Base-by-base conservation (phyloP, 345 rosid species). In the Lumnitzera littorea region DNA sequence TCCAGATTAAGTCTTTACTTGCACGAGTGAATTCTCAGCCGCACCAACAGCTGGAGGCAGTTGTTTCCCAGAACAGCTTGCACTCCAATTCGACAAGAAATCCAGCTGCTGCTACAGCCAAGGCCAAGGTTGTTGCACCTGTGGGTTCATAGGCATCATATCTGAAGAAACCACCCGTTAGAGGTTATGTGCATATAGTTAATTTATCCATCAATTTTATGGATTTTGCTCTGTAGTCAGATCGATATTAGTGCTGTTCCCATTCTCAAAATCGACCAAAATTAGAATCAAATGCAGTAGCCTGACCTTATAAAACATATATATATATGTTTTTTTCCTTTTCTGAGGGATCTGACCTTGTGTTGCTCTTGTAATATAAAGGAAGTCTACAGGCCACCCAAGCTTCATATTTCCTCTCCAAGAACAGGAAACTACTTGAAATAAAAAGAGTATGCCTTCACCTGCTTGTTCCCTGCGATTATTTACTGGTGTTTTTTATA, bases 101-200 rank as follows among this genome's bases (percentile, higher is more conserved):
- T 68, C 76, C 96, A 24, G 91, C 91, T 17, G 76, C 97, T 61
- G 89, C 85, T 5, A 84, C 90, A 9, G 85, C 91, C 50, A 80
- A 84, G 70, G 67, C 84, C 51, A 91, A 91, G 78, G 92, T 88
- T 64, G 48, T 89, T 69, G 91, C 96, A 67, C 80, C 94, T 5
- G 98, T 85, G 56, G 96, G 96, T 63, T 85, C 96, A 61, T 89
- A 62, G 71, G 46, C 36, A 60, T 54, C 49, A 46, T 50, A 67
- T 48, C 12, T 25, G 67, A 61, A 0, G 20, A 20, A 53, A 36
- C 43, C 43, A 36, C 43, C 43, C 43, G 65, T 27, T 62, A 23
- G 60, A 58, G 58, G 56, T 12, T 24, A 67, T 68, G 76, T 72
- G 76, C 72, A 78, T 69, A 78, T 59, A 63, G 59, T 62, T 57